Conservation (phyloP, 805 yeast species). For the Wickerhamiella parazyma region DNA sequence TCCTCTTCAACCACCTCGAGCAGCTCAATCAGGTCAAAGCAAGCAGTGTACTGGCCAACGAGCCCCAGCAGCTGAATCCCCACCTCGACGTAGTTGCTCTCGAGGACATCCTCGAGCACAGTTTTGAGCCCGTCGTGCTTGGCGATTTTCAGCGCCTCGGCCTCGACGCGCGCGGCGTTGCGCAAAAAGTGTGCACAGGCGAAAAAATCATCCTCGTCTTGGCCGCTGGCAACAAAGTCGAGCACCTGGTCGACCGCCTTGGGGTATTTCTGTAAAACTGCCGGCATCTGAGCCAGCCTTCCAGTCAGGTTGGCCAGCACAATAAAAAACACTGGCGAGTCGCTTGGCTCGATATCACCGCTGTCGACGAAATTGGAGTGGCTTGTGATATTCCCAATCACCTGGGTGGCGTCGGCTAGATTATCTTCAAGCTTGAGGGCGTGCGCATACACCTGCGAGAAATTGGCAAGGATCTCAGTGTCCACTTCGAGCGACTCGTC, state of each 20-base stretch:
- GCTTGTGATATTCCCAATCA: slow-evolving; percentile 9
- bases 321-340: slow-evolving; percentile 5
- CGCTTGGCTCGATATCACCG: not conserved
- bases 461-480: not conserved
- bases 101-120: not conserved
- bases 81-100: slow-evolving; percentile 1
- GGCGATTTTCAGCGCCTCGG: not conserved
- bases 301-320: slow-evolving; percentile 8
- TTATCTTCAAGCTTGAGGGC: slow-evolving; percentile 4
- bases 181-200: slow-evolving; percentile 8
- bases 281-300: not conserved
- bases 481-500: slow-evolving; percentile 8
- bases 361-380: slow-evolving; percentile 1
- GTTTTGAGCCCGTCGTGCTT: not conserved
- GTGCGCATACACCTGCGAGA: slow-evolving; percentile 2
- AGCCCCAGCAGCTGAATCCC: slow-evolving; percentile 8
- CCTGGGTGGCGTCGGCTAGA: slow-evolving; percentile 1
- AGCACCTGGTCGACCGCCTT: not conserved
- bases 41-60: not conserved
- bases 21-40: not conserved
- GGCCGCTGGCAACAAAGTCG: slow-evolving; percentile 1
- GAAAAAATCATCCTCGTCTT: slow-evolving; percentile 6
- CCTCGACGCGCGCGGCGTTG: slow-evolving; percentile 7
- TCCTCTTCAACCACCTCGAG: slow-evolving; percentile 1
- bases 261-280: slow-evolving; percentile 1